Conservation (phyloP, 345 rosid genomes). For the Brassica carinata region DNA sequence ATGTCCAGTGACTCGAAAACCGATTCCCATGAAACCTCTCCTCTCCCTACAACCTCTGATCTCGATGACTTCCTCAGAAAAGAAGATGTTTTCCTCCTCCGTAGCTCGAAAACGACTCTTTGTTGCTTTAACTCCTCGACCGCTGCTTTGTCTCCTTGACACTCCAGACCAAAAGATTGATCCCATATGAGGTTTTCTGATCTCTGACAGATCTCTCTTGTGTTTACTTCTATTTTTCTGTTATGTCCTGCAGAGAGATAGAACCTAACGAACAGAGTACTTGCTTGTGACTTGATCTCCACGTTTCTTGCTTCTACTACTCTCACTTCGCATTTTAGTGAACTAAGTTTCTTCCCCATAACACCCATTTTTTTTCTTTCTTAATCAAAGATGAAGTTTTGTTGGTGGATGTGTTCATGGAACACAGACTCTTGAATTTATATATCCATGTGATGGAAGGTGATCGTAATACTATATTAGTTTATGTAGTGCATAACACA, state of each 20-base stretch:
- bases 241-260: slow-evolving; percentile 60
- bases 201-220: slow-evolving; percentile 47
- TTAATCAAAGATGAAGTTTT: slow-evolving; percentile 12
- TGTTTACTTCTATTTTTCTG: slow-evolving; percentile 57
- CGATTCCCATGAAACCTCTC: slow-evolving; percentile 45
- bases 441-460: slow-evolving; percentile 17
- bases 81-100: slow-evolving; percentile 46
- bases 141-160: slow-evolving; percentile 58
- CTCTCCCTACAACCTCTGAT: slow-evolving; percentile 63
- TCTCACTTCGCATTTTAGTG: slow-evolving; percentile 58
- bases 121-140: slow-evolving; percentile 49
- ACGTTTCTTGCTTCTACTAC: slow-evolving; percentile 72
- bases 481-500: slow-evolving; percentile 5
- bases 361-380: slow-evolving; percentile 43
- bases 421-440: slow-evolving; percentile 31
- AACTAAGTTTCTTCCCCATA: slow-evolving; percentile 24
- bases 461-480: slow-evolving; percentile 2
- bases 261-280: slow-evolving; percentile 61
- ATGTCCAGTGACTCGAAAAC: slow-evolving; percentile 28
- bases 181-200: slow-evolving; percentile 52
- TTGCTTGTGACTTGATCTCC: slow-evolving; percentile 44
- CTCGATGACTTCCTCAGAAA: slow-evolving; percentile 45
- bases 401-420: slow-evolving; percentile 27
- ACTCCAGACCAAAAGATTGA: slow-evolving; percentile 61
- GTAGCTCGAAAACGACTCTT: slow-evolving; percentile 59